Evolutionary conservation across 495 filamentous ascomycete genomes (phyloP).

Genomic region (Aspergillus bridgeri): DNA sequence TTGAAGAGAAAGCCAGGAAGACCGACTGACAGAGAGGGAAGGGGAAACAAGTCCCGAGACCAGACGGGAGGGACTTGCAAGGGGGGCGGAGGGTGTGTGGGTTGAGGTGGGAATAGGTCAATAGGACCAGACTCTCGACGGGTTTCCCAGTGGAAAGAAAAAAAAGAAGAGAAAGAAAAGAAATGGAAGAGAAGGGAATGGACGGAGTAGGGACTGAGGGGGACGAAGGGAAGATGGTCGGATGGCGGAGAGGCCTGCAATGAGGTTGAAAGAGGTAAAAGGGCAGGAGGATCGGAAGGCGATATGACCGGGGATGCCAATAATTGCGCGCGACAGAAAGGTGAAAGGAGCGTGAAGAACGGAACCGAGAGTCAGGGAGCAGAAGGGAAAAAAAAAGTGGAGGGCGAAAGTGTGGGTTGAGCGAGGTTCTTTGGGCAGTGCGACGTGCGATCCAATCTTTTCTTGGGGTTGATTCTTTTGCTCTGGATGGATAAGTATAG

Average conservation of each 20-base stretch:
- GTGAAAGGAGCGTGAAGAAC: not conserved
- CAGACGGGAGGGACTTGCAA: not conserved
- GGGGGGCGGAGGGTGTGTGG: not conserved
- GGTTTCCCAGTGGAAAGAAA: no score
- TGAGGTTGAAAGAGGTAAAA: no score
- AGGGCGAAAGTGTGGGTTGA: slow-evolving; percentile 7
- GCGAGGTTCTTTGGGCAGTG: slow-evolving; percentile 7
- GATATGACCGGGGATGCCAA: not conserved
- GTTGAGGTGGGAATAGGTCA: slow-evolving; percentile 4
- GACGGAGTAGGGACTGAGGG: slow-evolving; percentile 12
- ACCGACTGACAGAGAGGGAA: not conserved
- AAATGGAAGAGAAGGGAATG: slow-evolving; percentile 6
- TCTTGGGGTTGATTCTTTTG: not conserved
- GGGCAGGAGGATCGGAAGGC: not conserved
- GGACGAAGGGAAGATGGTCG: not conserved
- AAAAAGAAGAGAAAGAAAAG: slow-evolving; percentile 1
- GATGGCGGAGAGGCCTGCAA: slow-evolving; percentile 7
- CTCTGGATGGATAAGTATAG: not conserved
- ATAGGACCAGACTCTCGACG: no score
- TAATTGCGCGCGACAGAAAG: not conserved
- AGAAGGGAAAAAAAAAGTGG: slow-evolving; percentile 8
- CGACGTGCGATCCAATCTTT: slow-evolving; percentile 8
- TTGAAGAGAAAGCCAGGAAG: not conserved
- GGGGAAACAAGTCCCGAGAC: slow-evolving; percentile 1
- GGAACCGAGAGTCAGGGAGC: not conserved